phyloP scores from a whole-genome alignment of 176 grass and related monocot genomes.

The Zizania latifolia region DNA sequence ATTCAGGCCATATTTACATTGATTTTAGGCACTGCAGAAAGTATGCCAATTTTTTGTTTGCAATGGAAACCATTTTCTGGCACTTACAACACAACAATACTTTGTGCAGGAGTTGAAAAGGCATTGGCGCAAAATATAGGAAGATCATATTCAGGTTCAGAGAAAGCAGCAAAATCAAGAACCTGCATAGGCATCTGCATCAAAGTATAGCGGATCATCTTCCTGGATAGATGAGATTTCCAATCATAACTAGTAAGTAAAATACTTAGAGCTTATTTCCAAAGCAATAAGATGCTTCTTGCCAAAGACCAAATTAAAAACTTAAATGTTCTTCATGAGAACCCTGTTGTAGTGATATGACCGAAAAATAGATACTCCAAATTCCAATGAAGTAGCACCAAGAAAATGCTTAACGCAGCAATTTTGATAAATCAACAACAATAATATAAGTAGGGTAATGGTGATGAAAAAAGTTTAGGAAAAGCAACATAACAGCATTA shows the following conservation, averaged over 20 bases:
- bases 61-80: neutral
- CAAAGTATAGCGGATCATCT: neutral
- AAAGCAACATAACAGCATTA: neutral
- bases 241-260: neutral
- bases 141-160: conserved; percentile 75
- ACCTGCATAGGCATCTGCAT: conserved; percentile 40
- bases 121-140: conserved; percentile 94
- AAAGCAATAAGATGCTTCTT: neutral
- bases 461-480: neutral
- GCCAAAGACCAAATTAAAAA: neutral
- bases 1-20: neutral
- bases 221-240: neutral
- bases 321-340: neutral
- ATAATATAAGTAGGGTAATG: neutral
- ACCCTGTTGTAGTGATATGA: neutral
- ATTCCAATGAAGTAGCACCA: neutral
- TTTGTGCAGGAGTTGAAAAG: conserved; percentile 56
- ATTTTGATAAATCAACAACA: neutral
- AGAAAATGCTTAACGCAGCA: neutral
- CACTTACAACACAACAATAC: conserved; percentile 80
- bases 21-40: neutral
- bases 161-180: conserved; percentile 79
- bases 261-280: no score
- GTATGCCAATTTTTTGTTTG: neutral
- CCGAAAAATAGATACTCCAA: neutral